phyloP scores from a whole-genome alignment of 345 rosid genomes.

The Lepidium africanum region DNA sequence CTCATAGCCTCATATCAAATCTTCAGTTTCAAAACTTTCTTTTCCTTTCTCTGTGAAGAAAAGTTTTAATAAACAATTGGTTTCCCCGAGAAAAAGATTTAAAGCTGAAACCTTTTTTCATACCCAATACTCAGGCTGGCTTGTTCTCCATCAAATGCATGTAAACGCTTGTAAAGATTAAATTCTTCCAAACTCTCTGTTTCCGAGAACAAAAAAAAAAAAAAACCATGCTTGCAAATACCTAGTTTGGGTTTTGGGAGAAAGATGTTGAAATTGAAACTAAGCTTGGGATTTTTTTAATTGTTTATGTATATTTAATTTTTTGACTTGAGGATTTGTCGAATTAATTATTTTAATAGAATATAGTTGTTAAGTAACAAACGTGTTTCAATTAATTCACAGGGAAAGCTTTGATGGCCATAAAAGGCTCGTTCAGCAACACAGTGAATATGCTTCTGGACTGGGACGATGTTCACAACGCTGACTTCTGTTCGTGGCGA shows the following conservation, averaged over 20 bases:
- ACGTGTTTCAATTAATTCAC: neutral
- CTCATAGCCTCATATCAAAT: neutral
- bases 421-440: slow-evolving; percentile 72
- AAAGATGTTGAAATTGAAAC: neutral
- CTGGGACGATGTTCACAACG: slow-evolving; percentile 64
- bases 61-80: neutral
- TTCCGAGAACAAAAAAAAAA: neutral
- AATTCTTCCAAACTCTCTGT: neutral
- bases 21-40: neutral
- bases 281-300: neutral
- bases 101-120: slow-evolving; percentile 9
- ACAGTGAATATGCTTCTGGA: slow-evolving; percentile 61
- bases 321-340: neutral
- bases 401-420: slow-evolving; percentile 72
- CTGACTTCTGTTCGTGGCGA: slow-evolving; percentile 80
- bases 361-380: neutral
- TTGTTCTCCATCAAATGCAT: neutral
- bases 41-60: neutral
- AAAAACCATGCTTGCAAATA: neutral
- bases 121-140: slow-evolving; percentile 13
- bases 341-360: neutral
- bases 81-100: slow-evolving; percentile 9
- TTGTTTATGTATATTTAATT: neutral
- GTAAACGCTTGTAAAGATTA: neutral
- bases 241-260: neutral